Evolutionary conservation across 352 stramenopile species (phyloP).

Genomic region (Pythium phragmitis): DNA sequence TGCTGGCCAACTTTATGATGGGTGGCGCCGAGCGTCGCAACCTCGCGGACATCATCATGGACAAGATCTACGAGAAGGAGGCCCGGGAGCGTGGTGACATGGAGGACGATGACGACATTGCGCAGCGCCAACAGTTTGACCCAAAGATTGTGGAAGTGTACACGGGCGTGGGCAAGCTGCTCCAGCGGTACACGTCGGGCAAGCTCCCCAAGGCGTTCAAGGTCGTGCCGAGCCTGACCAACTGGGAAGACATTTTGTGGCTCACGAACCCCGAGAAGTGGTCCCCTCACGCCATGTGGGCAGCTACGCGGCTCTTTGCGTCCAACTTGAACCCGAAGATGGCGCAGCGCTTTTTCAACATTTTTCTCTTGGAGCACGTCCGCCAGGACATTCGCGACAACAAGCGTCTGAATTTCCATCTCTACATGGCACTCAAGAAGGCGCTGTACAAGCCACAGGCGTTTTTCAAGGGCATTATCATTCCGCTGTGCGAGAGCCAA

Average conservation of each 20-base stretch:
- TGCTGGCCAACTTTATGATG: slow-evolving; percentile 86
- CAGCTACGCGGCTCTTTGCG: slow-evolving; percentile 97
- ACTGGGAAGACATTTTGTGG: slow-evolving; percentile 99
- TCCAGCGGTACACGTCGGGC: slow-evolving; percentile 96
- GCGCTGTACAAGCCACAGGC: slow-evolving; percentile 98
- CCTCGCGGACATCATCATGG: slow-evolving; percentile 99
- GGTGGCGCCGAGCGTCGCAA: slow-evolving; percentile 85
- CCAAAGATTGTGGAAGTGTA: slow-evolving; percentile 99
- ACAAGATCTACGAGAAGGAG: slow-evolving; percentile 98
- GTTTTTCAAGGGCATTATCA: slow-evolving; percentile 99
- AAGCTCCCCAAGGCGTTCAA: slow-evolving; percentile 99
- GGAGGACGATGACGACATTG: slow-evolving; percentile 65
- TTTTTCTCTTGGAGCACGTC: slow-evolving; percentile 97
- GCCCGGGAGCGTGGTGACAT: slow-evolving; percentile 78
- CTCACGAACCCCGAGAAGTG: slow-evolving; percentile 97
- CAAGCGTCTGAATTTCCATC: slow-evolving; percentile 99
- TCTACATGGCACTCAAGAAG: slow-evolving; percentile 99
- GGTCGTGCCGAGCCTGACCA: slow-evolving; percentile 97
- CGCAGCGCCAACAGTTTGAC: slow-evolving; percentile 73
- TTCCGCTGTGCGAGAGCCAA: slow-evolving; percentile 94
- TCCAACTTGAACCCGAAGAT: slow-evolving; percentile 99
- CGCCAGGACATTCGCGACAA: slow-evolving; percentile 96
- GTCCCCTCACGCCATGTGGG: slow-evolving; percentile 98
- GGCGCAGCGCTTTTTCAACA: slow-evolving; percentile 99
- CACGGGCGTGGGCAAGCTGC: slow-evolving; percentile 97